Base-by-base conservation (phyloP, 805 yeast genomes). In the Danielia reshetovae region DNA sequence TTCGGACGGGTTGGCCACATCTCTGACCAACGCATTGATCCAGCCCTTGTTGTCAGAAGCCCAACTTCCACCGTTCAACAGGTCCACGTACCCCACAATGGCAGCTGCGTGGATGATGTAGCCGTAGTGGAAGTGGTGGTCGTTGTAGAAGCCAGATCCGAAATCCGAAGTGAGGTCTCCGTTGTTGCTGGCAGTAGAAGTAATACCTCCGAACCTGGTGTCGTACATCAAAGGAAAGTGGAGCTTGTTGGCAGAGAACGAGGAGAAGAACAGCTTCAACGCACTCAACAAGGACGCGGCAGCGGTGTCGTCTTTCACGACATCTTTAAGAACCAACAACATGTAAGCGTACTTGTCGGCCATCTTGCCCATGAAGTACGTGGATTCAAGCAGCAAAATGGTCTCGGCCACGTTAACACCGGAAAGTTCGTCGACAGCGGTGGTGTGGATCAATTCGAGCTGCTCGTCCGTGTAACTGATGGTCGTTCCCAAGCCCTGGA, bases 51-150 rank as follows among this genome's bases (percentile, higher is more conserved):
- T 68, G 7, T 53, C 57, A 7, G 43, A 38, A 4, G 68, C 57
- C 79, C 84, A 81, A 2, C 61, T 51, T 7, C 79, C 78, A 3
- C 81, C 81, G 60, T 47, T 65, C 80, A 48, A 74, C 64, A 27
- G 51, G 52, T 85, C 94, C 12, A 80, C 75, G 36, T 75, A 57
- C n/a, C 81, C 89, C 29, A 85, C 74, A 14, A 83, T 65, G 1
- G 94, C 88, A 5, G 94, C 94, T 1, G 94, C 84, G 54, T 85
- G 89, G 30, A 85, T 70, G 46, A 78, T 81, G 57, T 85, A 86
- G 8, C 93, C 93, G 51, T 82, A 86, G 55, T 86, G 94, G 72
- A 85, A 86, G 54, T 85, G 93, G 50, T 86, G 95, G 51, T 86
- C 95, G 48, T 85, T 85, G 60, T 85, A 85, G 55, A 75, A 82